These are phyloP conservation scores for Byssoonygena ceratinophila DNA, from an alignment of 2,329 filamentous ascomycete species.

Conservation along the genomic window DNA sequence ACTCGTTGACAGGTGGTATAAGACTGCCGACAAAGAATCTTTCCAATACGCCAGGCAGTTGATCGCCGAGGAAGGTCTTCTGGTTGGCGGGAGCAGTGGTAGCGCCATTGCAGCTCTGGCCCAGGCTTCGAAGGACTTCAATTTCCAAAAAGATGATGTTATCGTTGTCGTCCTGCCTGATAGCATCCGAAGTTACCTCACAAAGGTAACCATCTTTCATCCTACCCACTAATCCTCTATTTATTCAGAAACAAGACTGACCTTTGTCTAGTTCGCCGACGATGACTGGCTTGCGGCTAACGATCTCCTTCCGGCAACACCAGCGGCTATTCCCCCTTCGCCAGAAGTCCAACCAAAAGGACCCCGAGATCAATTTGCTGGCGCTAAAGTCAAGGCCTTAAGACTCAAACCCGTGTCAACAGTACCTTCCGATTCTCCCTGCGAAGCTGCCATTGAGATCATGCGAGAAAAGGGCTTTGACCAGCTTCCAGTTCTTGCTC, in stretches of 20 bases:
- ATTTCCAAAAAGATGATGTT: slow-evolving; percentile 71
- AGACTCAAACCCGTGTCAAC: slow-evolving; percentile 91
- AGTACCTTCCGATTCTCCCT: slow-evolving; percentile 58
- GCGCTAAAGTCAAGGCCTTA: slow-evolving; percentile 69
- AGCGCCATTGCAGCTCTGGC: slow-evolving; percentile 79
- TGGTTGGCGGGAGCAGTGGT: slow-evolving; percentile 88
- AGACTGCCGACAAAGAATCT: slow-evolving; percentile 86
- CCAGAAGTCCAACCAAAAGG: slow-evolving; percentile 27
- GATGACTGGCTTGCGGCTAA: slow-evolving; percentile 98
- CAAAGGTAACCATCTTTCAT: slow-evolving; percentile 48
- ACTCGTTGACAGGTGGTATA: slow-evolving; percentile 88
- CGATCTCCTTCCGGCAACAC: slow-evolving; percentile 61
- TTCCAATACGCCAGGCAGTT: slow-evolving; percentile 82
- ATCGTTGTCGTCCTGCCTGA: slow-evolving; percentile 88
- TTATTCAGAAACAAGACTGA: background rate
- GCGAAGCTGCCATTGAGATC: slow-evolving; percentile 83
- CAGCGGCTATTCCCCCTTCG: slow-evolving; percentile 31
- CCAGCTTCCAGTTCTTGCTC: slow-evolving; percentile 78
- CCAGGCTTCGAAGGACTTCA: slow-evolving; percentile 62
- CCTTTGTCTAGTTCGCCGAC: slow-evolving; percentile 60
- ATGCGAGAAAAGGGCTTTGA: slow-evolving; percentile 99
- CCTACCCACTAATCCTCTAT: background rate
- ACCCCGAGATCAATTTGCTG: slow-evolving; percentile 58
- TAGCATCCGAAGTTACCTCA: slow-evolving; percentile 92
- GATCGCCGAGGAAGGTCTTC: slow-evolving; percentile 85